Evolutionary conservation across 2,329 filamentous ascomycete species (phyloP).

Genomic region (Beauveria australis): DNA sequence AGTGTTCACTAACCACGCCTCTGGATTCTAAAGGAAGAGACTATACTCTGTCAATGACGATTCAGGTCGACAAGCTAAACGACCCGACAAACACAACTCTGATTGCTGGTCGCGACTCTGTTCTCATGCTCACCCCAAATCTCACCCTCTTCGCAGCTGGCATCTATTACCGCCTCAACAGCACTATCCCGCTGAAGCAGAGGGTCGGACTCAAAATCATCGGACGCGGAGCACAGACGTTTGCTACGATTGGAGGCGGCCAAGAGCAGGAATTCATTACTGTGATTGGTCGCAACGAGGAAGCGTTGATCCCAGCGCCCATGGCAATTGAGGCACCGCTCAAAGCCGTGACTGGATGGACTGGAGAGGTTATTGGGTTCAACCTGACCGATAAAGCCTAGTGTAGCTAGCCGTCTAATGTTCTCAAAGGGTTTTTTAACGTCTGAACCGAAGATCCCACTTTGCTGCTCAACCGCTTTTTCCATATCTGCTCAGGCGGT

Average conservation of each 20-base stretch:
- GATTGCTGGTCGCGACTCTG: slow-evolving; percentile 35
- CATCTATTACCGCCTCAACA: slow-evolving; percentile 27
- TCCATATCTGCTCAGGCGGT: too few relatives aligned
- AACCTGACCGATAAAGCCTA: neutral
- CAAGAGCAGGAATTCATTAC: neutral
- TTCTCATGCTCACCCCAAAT: slow-evolving; percentile 31
- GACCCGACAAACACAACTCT: slow-evolving; percentile 28
- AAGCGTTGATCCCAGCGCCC: neutral
- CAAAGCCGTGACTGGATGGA: neutral
- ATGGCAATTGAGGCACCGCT: slow-evolving; percentile 7
- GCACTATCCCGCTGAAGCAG: neutral
- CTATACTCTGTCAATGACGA: slow-evolving; percentile 42
- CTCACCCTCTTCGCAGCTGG: slow-evolving; percentile 27
- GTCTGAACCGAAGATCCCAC: too few relatives aligned
- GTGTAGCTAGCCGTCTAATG: too few relatives aligned
- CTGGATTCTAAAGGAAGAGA: slow-evolving; percentile 46
- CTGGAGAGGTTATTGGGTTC: neutral
- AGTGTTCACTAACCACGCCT: slow-evolving; percentile 38
- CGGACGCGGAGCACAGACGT: neutral
- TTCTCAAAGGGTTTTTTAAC: too few relatives aligned
- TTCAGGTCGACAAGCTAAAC: slow-evolving; percentile 25
- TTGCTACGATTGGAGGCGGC: neutral
- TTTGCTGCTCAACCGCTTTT: too few relatives aligned
- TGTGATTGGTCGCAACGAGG: neutral
- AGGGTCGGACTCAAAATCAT: neutral